Base-by-base conservation (phyloP, 2,329 filamentous ascomycete species). In the Diaporthe citri region DNA sequence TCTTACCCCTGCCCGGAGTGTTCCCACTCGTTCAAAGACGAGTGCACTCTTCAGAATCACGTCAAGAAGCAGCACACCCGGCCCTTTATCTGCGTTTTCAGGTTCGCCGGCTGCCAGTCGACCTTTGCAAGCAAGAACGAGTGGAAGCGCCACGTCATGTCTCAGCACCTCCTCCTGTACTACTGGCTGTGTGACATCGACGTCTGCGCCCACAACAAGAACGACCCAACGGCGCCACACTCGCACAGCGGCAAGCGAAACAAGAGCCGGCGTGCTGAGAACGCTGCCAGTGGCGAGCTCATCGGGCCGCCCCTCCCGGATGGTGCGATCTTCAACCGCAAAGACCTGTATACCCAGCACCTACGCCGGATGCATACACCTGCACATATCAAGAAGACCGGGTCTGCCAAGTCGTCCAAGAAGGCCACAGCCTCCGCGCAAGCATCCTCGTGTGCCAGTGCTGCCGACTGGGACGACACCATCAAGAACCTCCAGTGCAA, bases 341-440 rank as follows among this genome's bases (percentile, higher is more conserved):
- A 97, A 82, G 96, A 98, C 80, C 90, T 98, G 13, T 98, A 96
- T 85, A 95, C 93, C 0, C 95, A 97, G 80, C 96, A 98, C 81
- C 88, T 96, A 2, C 90, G 94, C 8, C 93, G 96, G 62, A 97
- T 97, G 94, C 96, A 98, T 81, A 87, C 90, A 0, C 89, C 90
- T 0, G 82, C 87, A 72, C 77, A 83, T 2, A 78, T 85, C 60
- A 85, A 84, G 75, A 85, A 79, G 77, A 81, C 20, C 55, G 52
- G 41, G 34, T 48, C 39, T 20, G 34, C 74, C n/a, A 73, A 70
- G 41, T 34, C 57, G 17, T 15, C 73, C 28, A 77, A 75, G 60
- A 71, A 56, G 36, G 17, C 55, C 64, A 41, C 28, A 46, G 41
- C 52, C n/a, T 31, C 75, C 1, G 43, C 72, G 15, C 9, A 60